phyloP scores from a whole-genome alignment of 2,329 filamentous ascomycete genomes.

The Penicillium psychrosexuale region DNA sequence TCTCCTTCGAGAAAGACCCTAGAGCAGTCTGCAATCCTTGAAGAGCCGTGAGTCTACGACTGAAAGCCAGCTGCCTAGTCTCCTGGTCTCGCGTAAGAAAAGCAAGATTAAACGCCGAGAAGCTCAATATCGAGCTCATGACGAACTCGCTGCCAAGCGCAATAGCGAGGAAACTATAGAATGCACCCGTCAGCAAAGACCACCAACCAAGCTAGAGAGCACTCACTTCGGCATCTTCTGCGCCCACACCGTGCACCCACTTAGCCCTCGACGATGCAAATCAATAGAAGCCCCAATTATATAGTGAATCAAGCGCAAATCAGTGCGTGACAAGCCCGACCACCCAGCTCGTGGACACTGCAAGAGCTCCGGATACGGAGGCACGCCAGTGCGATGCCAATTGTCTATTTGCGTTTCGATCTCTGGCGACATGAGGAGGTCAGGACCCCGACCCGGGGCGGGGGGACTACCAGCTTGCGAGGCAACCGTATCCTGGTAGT shows the following conservation, averaged over 20 bases:
- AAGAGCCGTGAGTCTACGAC: slow-evolving; percentile 80
- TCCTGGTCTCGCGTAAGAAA: slow-evolving; percentile 83
- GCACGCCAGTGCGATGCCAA: slow-evolving; percentile 80
- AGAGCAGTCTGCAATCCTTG: slow-evolving; percentile 88
- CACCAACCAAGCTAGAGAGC: slow-evolving; percentile 10
- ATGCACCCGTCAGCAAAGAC: slow-evolving; percentile 21
- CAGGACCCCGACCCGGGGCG: slow-evolving; percentile 52
- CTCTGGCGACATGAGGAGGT: slow-evolving; percentile 80
- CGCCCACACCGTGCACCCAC: slow-evolving; percentile 87
- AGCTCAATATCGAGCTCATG: slow-evolving; percentile 87
- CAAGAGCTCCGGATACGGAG: slow-evolving; percentile 78
- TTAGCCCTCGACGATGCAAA: slow-evolving; percentile 71
- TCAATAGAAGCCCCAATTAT: slow-evolving; percentile 82
- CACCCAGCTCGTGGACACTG: slow-evolving; percentile 73
- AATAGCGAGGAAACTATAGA: slow-evolving; percentile 70
- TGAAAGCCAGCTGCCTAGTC: slow-evolving; percentile 82
- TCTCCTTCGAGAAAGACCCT: slow-evolving; percentile 75
- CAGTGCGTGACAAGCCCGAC: slow-evolving; percentile 69
- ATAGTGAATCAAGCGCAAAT: slow-evolving; percentile 86
- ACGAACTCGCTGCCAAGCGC: slow-evolving; percentile 81
- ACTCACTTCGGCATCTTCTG: slow-evolving; percentile 87
- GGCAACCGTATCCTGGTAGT: slow-evolving; percentile 85
- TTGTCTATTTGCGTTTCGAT: slow-evolving; percentile 76
- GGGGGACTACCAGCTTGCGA: slow-evolving; percentile 52
- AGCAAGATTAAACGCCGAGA: slow-evolving; percentile 92